Conservation (phyloP, 257 asterid species). For the Marsdenia floribunda region DNA sequence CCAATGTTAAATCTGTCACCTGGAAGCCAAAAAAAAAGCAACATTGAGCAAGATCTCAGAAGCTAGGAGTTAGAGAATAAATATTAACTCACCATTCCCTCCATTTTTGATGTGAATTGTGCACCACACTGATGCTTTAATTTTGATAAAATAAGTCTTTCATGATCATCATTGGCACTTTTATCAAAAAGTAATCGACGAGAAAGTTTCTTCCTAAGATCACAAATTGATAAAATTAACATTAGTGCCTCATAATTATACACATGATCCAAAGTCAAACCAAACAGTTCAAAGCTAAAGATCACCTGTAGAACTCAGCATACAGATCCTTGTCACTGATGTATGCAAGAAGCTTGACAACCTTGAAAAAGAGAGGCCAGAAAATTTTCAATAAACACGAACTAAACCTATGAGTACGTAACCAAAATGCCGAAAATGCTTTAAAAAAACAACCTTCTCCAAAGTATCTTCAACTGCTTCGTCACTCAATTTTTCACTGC, state of each 20-base stretch:
- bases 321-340: conserved; percentile 55
- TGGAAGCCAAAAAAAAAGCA: conserved; percentile 10
- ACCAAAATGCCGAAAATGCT: neutral
- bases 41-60: neutral
- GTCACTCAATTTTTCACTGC: conserved; percentile 41
- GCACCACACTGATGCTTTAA: conserved; percentile 53
- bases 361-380: conserved; percentile 20
- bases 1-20: conserved; percentile 52
- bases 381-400: neutral
- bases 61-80: neutral
- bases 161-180: conserved; percentile 47
- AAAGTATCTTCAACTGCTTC: conserved; percentile 49
- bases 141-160: conserved; percentile 41
- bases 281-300: conserved; percentile 8
- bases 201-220: conserved; percentile 48
- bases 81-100: conserved; percentile 46
- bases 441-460: conserved; percentile 38
- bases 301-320: conserved; percentile 49
- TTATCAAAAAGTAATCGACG: conserved; percentile 50
- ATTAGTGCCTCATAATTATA: neutral
- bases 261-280: neutral
- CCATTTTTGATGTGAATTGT: conserved; percentile 61
- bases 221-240: neutral
- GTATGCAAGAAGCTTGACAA: conserved; percentile 41
- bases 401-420: neutral